Evolutionary conservation across 257 asterid species (phyloP).

Genomic region (Plantago elongata): DNA sequence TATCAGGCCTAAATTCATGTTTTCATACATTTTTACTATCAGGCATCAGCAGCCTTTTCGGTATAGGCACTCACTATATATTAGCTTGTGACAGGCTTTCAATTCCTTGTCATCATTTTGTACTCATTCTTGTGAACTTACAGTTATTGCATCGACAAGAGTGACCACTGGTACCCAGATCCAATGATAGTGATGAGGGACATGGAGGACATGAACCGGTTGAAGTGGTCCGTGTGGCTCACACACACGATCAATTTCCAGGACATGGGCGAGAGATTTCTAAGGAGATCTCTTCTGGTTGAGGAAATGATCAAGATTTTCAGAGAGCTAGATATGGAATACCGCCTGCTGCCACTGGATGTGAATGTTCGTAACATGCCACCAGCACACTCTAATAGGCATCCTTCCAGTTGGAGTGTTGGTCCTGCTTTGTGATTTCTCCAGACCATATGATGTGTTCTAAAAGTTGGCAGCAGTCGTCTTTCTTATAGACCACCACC

Average conservation of each 20-base stretch:
- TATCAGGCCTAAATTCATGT: neutral
- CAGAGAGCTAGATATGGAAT: constrained; percentile 46
- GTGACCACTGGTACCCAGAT: constrained; percentile 46
- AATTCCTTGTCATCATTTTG: no score
- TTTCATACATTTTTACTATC: neutral
- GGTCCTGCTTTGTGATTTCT: neutral
- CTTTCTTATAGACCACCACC: no score
- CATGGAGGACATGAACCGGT: constrained; percentile 31
- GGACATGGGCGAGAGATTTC: constrained; percentile 39
- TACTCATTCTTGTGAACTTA: neutral
- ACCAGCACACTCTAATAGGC: neutral
- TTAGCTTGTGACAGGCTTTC: neutral
- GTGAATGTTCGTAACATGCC: constrained; percentile 33
- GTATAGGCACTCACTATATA: neutral
- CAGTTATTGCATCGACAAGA: constrained; percentile 42
- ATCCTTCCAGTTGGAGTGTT: constrained; percentile 1
- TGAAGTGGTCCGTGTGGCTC: constrained; percentile 45
- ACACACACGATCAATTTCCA: constrained; percentile 49
- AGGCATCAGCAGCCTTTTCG: neutral
- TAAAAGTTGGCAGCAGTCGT: no score
- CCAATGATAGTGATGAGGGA: constrained; percentile 36
- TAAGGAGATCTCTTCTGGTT: constrained; percentile 36
- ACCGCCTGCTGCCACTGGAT: constrained; percentile 41
- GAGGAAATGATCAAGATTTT: constrained; percentile 47
- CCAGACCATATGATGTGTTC: neutral